Evolutionary conservation across 768 basidiomycete genomes (phyloP).

Genomic region (Boletus coccyginus): DNA sequence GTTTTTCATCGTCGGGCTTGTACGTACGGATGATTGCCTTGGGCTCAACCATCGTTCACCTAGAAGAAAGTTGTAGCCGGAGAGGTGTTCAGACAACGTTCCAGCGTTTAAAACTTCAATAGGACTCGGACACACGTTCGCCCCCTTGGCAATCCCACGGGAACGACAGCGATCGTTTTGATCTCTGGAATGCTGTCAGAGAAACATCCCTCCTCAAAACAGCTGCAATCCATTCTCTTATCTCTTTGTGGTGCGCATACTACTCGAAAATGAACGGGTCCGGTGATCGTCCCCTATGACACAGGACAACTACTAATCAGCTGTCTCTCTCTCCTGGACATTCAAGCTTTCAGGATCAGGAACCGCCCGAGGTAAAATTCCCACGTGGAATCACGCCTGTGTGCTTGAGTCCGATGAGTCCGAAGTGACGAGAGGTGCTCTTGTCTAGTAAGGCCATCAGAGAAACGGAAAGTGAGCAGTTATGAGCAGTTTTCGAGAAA

Average conservation of each 20-base stretch:
- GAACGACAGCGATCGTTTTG: neutral
- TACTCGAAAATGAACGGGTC: too few species aligned
- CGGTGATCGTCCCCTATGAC: too few species aligned
- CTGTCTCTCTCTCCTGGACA: too few species aligned
- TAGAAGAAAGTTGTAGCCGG: neutral
- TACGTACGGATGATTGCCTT: conserved; percentile 55
- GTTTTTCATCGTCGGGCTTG: conserved; percentile 50
- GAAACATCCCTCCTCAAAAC: neutral
- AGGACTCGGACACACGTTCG: conserved; percentile 9
- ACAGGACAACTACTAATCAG: too few species aligned
- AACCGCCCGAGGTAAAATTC: too few species aligned
- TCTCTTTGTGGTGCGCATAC: neutral
- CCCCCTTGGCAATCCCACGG: neutral
- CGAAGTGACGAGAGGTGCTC: too few species aligned
- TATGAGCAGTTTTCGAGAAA: too few species aligned
- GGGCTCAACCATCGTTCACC: conserved; percentile 37
- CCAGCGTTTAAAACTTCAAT: neutral
- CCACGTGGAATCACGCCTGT: too few species aligned
- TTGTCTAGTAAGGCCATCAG: too few species aligned
- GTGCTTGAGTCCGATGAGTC: too few species aligned
- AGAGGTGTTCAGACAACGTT: neutral
- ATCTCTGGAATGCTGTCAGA: neutral
- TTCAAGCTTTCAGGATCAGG: too few species aligned
- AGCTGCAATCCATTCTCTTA: neutral
- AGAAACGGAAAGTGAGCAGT: too few species aligned